Conservation (phyloP, 495 filamentous ascomycete genomes). For the Bathelium albidoporum region DNA sequence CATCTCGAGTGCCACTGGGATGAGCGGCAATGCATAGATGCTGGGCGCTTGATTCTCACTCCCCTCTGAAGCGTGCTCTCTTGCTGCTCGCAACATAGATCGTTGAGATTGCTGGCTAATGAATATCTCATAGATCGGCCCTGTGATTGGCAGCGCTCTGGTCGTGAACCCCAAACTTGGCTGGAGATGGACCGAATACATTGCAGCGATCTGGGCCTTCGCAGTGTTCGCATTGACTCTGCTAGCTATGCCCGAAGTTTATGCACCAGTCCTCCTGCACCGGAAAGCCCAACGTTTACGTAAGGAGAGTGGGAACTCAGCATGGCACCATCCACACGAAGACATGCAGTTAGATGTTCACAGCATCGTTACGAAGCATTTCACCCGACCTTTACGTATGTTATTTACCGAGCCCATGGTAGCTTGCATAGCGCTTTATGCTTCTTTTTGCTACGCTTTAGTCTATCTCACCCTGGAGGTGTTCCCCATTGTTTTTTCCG, state of each 20-base stretch:
- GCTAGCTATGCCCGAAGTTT: slow-evolving; percentile 17
- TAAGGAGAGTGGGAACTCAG: slow-evolving; percentile 19
- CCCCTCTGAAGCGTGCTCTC: too few species aligned
- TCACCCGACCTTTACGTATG: slow-evolving; percentile 19
- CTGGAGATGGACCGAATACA: slow-evolving; percentile 22
- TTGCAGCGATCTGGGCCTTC: slow-evolving; percentile 18
- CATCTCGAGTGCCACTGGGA: too few species aligned
- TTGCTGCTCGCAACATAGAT: too few species aligned
- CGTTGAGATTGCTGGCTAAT: neutral
- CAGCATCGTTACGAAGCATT: slow-evolving; percentile 17
- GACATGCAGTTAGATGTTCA: slow-evolving; percentile 7
- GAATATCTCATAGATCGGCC: slow-evolving; percentile 10
- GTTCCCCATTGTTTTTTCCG: slow-evolving; percentile 41
- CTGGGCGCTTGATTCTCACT: too few species aligned
- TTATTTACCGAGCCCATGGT: slow-evolving; percentile 22
- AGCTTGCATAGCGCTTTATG: slow-evolving; percentile 19
- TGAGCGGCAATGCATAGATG: too few species aligned
- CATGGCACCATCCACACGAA: slow-evolving; percentile 23
- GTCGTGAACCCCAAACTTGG: slow-evolving; percentile 18
- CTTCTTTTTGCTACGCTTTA: slow-evolving; percentile 24
- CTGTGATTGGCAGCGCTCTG: slow-evolving; percentile 21
- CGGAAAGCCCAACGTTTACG: slow-evolving; percentile 17
- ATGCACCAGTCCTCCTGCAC: slow-evolving; percentile 15
- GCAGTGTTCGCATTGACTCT: slow-evolving; percentile 5
- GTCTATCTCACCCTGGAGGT: slow-evolving; percentile 40